Base-by-base conservation (phyloP, 352 stramenopile species). In the Globisporangium carolinianum region DNA sequence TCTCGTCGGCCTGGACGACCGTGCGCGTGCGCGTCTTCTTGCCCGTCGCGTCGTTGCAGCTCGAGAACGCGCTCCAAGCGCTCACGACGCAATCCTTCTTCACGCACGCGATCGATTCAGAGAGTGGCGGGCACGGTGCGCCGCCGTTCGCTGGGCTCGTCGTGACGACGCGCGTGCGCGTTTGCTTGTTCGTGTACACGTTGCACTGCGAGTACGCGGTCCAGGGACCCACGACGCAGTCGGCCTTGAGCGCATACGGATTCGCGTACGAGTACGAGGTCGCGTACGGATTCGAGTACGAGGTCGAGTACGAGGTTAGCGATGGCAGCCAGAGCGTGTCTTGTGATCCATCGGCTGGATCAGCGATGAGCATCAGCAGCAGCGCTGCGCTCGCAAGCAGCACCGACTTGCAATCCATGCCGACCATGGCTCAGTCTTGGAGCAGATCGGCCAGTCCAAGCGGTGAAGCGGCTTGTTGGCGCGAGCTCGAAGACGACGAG, bases 11-110 rank as follows among this genome's bases (percentile, higher is more conserved):
- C 32, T 72, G 61, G 15, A 76, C 73, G 41, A 89, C 51, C 2
- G 51, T 72, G 35, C 79, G 71, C 12, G 73, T 73, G 15, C 69
- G 68, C 10, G 79, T 84, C 51, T 76, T 76, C 8, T 47, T 67
- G 38, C 59, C 54, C 2, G 65, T 79, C 36, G 58, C 63, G 3
- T 66, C 35, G 47, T 79, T 62, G 32, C 79, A 89, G 0, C 43
- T n/a, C 0, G 50, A 47, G 65, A 64, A 89, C 4, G 51, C 17
- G 2, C 51, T 62, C 78, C 78, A 88, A 6, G 51, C 50, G 3
- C 62, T 60, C 24, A 79, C 69, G 17, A 61, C 36, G 48, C 67
- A 75, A 49, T 69, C 62, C 0, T 79, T 67, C 18, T 72, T 60
- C 12, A 41, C 41, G 32, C 64, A 71, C 15, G 18, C 2, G 17